Percentiles rank a stretch among this genome's conserved stretches.
Conservation (phyloP, 2,329 filamentous ascomycete species). For the Neurospora sp. region DNA sequence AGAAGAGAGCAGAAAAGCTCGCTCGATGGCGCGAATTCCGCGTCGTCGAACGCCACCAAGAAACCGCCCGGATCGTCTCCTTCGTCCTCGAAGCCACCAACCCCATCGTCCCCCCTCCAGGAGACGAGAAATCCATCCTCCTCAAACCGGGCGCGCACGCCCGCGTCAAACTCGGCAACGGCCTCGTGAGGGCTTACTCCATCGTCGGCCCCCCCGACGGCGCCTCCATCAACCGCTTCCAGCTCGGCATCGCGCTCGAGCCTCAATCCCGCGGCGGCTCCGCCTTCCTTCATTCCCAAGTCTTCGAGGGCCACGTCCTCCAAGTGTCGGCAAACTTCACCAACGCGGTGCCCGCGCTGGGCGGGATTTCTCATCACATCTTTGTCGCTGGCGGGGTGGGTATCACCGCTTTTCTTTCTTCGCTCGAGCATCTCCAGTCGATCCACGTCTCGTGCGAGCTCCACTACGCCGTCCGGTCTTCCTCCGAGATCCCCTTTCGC, state of each 20-base stretch:
- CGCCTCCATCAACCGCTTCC: slow-evolving; percentile 36
- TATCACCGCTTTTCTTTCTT: slow-evolving; percentile 51
- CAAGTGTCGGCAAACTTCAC: slow-evolving; percentile 39
- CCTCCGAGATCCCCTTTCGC: too few relatives aligned
- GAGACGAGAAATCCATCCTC: slow-evolving; percentile 21
- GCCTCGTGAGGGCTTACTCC: slow-evolving; percentile 49
- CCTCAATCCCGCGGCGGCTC: slow-evolving; percentile 50
- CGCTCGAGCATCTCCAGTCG: slow-evolving; percentile 30
- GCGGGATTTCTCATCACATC: slow-evolving; percentile 27
- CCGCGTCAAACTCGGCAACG: slow-evolving; percentile 44
- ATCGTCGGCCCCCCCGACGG: slow-evolving; percentile 30
- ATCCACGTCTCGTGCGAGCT: slow-evolving; percentile 42
- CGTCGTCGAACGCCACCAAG: slow-evolving; percentile 37
- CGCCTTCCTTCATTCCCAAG: slow-evolving; percentile 41
- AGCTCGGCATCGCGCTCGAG: slow-evolving; percentile 49
- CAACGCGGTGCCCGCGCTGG: slow-evolving; percentile 29
- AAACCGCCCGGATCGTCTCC: slow-evolving; percentile 41
- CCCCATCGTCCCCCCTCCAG: slow-evolving; percentile 19
- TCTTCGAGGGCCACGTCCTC: slow-evolving; percentile 38
- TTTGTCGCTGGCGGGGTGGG: slow-evolving; percentile 57
- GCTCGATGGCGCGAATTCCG: slow-evolving; percentile 33
- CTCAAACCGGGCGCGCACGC: slow-evolving; percentile 41
- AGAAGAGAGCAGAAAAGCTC: slow-evolving; percentile 15
- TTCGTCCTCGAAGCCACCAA: slow-evolving; percentile 40
- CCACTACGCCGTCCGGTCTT: slow-evolving; percentile 47